A percentile compares a stretch with the other conserved stretches of the same genome.
Conservation (phyloP, 139 green algal genomes). For the Ettlia oleoabundans region DNA sequence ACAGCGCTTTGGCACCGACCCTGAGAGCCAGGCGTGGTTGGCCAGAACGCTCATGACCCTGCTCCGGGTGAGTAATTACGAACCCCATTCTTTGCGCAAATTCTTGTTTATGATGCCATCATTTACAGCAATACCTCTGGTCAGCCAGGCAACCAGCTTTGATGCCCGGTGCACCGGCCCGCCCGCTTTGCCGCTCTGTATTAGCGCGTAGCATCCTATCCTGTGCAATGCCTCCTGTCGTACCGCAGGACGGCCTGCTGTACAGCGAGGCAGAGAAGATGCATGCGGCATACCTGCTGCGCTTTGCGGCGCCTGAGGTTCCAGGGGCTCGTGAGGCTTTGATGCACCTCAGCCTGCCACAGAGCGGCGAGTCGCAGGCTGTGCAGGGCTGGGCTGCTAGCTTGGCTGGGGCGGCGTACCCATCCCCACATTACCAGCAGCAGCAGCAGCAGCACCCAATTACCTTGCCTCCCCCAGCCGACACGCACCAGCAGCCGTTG, state of each 20-base stretch:
- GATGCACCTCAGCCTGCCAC: slow-evolving; percentile 1
- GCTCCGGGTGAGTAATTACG: slow-evolving; percentile 4
- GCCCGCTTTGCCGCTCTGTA: no score
- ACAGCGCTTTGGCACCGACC: background rate
- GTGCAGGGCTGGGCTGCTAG: slow-evolving; percentile 11
- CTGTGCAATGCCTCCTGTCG: no score
- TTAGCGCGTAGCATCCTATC: no score
- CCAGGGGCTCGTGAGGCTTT: slow-evolving; percentile 8
- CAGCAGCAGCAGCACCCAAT: background rate
- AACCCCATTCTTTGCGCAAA: background rate
- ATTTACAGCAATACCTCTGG: no score
- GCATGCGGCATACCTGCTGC: slow-evolving; percentile 27
- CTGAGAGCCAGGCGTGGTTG: slow-evolving; percentile 15
- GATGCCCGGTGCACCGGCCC: no score
- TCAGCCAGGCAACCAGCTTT: no score
- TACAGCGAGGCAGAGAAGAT: slow-evolving; percentile 30
- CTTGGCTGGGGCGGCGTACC: background rate
- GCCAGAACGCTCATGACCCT: slow-evolving; percentile 8
- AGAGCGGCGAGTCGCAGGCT: slow-evolving; percentile 9
- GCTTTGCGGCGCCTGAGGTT: background rate
- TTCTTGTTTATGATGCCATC: no score
- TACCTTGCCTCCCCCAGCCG: background rate
- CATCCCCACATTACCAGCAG: background rate
- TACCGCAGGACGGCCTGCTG: slow-evolving; percentile 26
- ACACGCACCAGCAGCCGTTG: background rate